Evolutionary conservation across 176 grass and related monocot species (phyloP).

Genomic region (Phyllostachys edulis): DNA sequence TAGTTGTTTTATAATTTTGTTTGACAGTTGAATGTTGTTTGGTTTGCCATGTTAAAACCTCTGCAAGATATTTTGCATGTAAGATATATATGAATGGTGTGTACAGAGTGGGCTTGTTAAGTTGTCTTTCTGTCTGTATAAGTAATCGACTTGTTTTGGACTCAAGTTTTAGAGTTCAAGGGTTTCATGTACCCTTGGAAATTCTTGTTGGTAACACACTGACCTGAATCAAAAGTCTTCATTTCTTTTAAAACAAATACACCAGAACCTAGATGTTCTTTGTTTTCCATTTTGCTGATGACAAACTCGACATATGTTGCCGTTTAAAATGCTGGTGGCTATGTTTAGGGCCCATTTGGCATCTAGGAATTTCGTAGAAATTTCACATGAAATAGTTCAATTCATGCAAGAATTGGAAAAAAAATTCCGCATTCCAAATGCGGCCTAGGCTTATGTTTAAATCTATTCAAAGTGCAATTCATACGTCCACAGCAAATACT

Average conservation of each 20-base stretch:
- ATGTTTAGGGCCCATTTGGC: background rate
- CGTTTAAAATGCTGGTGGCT: background rate
- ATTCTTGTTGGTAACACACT: background rate
- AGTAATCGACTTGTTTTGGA: too few relatives aligned
- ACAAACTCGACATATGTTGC: background rate
- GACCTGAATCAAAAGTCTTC: background rate
- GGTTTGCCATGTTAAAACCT: background rate
- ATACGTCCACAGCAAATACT: background rate
- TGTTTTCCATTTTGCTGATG: slow-evolving; percentile 5
- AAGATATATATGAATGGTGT: background rate
- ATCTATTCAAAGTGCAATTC: slow-evolving; percentile 17
- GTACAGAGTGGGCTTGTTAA: background rate
- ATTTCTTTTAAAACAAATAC: background rate
- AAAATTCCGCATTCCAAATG: background rate
- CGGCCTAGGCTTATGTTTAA: background rate
- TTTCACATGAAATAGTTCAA: background rate
- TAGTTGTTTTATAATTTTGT: slow-evolving; percentile 14
- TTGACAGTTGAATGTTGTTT: background rate
- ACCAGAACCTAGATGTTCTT: slow-evolving; percentile 12
- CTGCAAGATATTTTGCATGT: background rate
- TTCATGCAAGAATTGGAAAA: background rate
- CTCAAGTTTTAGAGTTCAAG: too few relatives aligned
- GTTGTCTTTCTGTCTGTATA: too few relatives aligned
- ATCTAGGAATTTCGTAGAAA: background rate
- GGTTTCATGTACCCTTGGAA: background rate